Evolutionary conservation across 371 early-diverging fungal genomes (phyloP).

Genomic region (Mortierella sp.): DNA sequence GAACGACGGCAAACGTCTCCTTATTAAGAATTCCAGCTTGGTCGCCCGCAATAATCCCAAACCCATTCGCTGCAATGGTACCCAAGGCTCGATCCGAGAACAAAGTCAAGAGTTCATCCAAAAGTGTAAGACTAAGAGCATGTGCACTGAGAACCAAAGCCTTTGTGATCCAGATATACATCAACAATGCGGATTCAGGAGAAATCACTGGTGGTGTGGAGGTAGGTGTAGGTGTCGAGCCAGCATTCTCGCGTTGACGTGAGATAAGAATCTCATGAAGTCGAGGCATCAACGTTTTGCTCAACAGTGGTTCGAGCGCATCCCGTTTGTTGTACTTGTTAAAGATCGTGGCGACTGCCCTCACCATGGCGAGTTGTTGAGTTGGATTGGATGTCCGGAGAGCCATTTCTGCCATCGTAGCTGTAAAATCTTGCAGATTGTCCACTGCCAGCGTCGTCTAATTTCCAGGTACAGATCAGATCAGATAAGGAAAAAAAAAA

Average conservation of each 20-base stretch:
- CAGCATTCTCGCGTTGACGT: too few species aligned
- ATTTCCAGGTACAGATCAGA: background rate
- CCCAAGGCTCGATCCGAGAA: conserved; percentile 54
- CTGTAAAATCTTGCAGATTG: conserved; percentile 54
- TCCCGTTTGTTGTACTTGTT: conserved; percentile 65
- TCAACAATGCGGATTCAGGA: background rate
- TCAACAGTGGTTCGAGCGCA: conserved; percentile 7
- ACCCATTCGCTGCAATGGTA: conserved; percentile 63
- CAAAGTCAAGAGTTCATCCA: conserved; percentile 60
- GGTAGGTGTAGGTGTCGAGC: too few species aligned
- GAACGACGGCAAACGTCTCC: conserved; percentile 66
- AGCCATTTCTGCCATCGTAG: conserved; percentile 52
- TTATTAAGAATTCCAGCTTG: conserved; percentile 72
- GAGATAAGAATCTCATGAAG: conserved; percentile 4
- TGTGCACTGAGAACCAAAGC: conserved; percentile 63
- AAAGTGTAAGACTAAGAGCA: conserved; percentile 57
- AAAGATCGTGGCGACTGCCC: conserved; percentile 59
- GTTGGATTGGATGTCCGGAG: conserved; percentile 42
- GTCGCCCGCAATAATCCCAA: conserved; percentile 70
- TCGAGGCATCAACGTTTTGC: conserved; percentile 9
- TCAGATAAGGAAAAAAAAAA: background rate
- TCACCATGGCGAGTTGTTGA: conserved; percentile 50
- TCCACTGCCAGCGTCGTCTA: conserved; percentile 58
- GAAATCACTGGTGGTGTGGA: background rate
- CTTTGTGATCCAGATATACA: conserved; percentile 60